phyloP scores from a whole-genome alignment of 768 basidiomycete species.

The Amanita pseudoporphyria region DNA sequence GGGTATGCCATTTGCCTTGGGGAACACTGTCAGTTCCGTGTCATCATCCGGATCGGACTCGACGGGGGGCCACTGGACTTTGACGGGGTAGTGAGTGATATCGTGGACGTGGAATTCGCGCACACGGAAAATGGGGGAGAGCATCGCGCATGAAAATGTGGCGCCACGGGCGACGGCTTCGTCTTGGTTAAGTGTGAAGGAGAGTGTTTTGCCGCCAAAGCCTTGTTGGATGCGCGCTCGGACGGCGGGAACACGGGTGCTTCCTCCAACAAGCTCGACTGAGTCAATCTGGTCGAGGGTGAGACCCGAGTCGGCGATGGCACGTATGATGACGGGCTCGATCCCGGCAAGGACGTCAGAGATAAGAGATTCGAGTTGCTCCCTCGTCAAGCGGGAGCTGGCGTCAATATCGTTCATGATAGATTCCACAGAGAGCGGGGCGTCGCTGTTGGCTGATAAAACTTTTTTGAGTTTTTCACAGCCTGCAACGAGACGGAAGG shows the following conservation, averaged over 20 bases:
- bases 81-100: slow-evolving; percentile 81
- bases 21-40: slow-evolving; percentile 87
- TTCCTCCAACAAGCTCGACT: slow-evolving; percentile 90
- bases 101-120: slow-evolving; percentile 90
- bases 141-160: slow-evolving; percentile 94
- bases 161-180: slow-evolving; percentile 95
- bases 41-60: slow-evolving; percentile 79
- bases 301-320: slow-evolving; percentile 73
- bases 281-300: slow-evolving; percentile 80
- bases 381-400: slow-evolving; percentile 74
- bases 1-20: slow-evolving; percentile 73
- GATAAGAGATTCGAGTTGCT: slow-evolving; percentile 75
- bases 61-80: slow-evolving; percentile 75
- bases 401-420: slow-evolving; percentile 97
- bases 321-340: slow-evolving; percentile 62
- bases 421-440: slow-evolving; percentile 87
- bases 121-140: slow-evolving; percentile 96
- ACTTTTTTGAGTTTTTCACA: slow-evolving; percentile 97
- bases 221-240: slow-evolving; percentile 78
- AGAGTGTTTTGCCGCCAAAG: slow-evolving; percentile 78
- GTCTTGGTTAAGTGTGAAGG: slow-evolving; percentile 93
- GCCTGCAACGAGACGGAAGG: slow-evolving; percentile 79
- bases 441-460: slow-evolving; percentile 86
- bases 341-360: slow-evolving; percentile 69
- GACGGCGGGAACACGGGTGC: slow-evolving; percentile 88